Base-by-base conservation (phyloP, 805 yeast species). In the Geotrichum ghanense region DNA sequence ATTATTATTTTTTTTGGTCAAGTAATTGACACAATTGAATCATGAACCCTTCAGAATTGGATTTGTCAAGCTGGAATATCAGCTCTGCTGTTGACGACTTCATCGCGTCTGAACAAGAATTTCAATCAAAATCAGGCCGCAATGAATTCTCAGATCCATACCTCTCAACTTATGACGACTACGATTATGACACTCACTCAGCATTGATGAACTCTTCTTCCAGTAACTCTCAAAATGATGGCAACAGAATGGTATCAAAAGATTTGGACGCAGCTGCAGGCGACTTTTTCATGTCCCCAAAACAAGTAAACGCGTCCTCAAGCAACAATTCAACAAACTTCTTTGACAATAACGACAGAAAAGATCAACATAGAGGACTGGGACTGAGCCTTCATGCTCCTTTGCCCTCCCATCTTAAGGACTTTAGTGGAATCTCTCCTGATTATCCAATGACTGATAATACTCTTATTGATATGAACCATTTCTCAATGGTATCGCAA, bases 41-140 rank as follows among this genome's bases (percentile, higher is more conserved):
- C 19, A 31, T 31, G 37, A 31, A 31, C 37, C 37, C 37, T n/a
- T 31, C 37, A 31, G 37, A 31, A 16, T 31, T 31, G 37, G 37
- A 31, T 12, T 12, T 31, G 37, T 16, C 37, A 6, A 31, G 37
- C 17, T 31, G 37, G 37, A 31, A 31, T n/a, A 31, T 31, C 37
- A 31, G 16, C 16, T 31, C 37, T 19, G 37, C 37, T 12, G 37
- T 31, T n/a, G 37, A 31, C 17, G 37, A 31, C 12, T 31, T 31
- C 37, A 31, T 31, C 16, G 37, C 37, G 5, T n/a, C 12, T 19
- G 37, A 31, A 19, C 37, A 31, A 12, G 37, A 31, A n/a, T 31
- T 31, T 6, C 37, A 31, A 6, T 31, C 14, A 19, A 31, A 31
- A 31, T 31, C 37, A 16, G 16, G 37, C 17, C 5, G 37, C 5